Base-by-base conservation (phyloP, 2,329 filamentous ascomycete genomes). In the Podosphaera xanthii region DNA sequence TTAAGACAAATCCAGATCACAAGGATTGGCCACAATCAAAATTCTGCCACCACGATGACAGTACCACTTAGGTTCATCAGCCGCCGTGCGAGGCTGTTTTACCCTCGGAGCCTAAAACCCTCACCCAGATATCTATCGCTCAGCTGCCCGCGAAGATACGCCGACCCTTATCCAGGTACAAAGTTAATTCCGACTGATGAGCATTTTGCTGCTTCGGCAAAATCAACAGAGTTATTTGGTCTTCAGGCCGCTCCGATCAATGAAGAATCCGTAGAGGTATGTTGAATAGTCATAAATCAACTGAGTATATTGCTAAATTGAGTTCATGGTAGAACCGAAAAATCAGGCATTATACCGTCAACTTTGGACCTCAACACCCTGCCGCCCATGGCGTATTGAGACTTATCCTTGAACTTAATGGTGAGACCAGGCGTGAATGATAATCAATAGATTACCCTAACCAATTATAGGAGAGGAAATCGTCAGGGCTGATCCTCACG, bases 281-380 rank as follows among this genome's bases (percentile, higher is more conserved):
- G 9, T n/a, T 55, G 34, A 3, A 2, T 12, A 35, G 40, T 4
- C 12, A 55, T 40, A 9, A 10, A 14, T n/a, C 6, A 44, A 44
- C n/a, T 8, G n/a, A 44, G n/a, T 10, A 2, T 22, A n/a, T n/a
- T 22, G 53, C 12, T 30, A 10, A 36, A 22, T n/a, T 5, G 9
- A 30, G 30, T 30, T 52, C 10, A 31, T 40, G 2, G 1, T n/a
- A 55, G 66, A 73, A 75, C 73, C 84, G 91, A 72, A 97, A 96
- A 79, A 86, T 98, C 71, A 83, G 92, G 65, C 92, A 98, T 75
- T 98, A 98, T 76, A 98, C 92, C 5, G 91, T 98, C 77, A 98
- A 98, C 78, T 98, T 98, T 69, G 92, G 92, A 60, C 92, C 92
- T 64, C 92, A 98, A 78, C 92, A 98, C 77, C 92, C 92, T 46